phyloP scores from a whole-genome alignment of 805 yeast genomes.

The Myxozyma lipomycoides region DNA sequence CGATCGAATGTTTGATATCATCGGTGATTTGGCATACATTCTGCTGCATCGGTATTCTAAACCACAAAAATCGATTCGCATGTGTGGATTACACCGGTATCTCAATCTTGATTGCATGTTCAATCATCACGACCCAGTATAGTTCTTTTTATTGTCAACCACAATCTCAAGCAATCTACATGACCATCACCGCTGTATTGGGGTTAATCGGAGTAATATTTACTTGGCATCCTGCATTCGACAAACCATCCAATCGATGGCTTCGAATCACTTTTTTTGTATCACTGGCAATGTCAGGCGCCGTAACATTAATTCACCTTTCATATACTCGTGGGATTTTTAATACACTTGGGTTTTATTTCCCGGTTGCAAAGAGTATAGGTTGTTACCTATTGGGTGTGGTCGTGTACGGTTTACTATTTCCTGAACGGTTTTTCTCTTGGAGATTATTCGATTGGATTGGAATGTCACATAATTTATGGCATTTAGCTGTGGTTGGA shows the following conservation, averaged over 20 bases:
- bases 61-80: conserved; percentile 65
- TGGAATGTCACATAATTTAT: conserved; percentile 91
- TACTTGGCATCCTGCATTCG: conserved; percentile 92
- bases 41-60: conserved; percentile 63
- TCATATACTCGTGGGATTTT: conserved; percentile 53
- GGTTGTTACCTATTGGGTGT: conserved; percentile 79
- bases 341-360: conserved; percentile 51
- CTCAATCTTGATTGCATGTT: conserved; percentile 82
- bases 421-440: conserved; percentile 74
- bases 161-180: conserved; percentile 46
- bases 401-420: conserved; percentile 75
- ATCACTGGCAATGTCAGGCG: conserved; percentile 72
- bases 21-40: conserved; percentile 92
- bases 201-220: conserved; percentile 71
- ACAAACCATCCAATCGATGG: conserved; percentile 77
- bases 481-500: conserved; percentile 88
- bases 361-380: conserved; percentile 69
- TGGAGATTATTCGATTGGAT: conserved; percentile 40
- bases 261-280: conserved; percentile 76
- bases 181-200: conserved; percentile 57
- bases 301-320: conserved; percentile 57
- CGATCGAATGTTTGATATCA: conserved; percentile 69
- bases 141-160: conserved; percentile 65
- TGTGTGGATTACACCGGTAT: conserved; percentile 96
- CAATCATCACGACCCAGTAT: conserved; percentile 82